Percentiles rank a stretch among this genome's conserved stretches.
Conservation (phyloP, 1,284 basidiomycete species). For the Taiwanofungus camphoratus region DNA sequence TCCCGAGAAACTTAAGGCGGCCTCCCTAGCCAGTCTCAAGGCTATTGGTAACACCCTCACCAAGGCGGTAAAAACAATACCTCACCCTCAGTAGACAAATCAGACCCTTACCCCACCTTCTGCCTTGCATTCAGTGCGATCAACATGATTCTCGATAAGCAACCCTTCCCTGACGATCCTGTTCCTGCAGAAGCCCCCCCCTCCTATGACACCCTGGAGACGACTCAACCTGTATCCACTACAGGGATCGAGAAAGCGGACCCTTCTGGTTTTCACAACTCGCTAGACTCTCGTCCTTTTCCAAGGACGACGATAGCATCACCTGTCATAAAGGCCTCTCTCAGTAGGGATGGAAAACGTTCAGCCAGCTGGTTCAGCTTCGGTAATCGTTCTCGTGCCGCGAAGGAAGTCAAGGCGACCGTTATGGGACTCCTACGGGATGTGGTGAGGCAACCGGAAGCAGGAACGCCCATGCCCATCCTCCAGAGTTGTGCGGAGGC, state of each 20-base stretch:
- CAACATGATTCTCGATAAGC: slow-evolving; percentile 27
- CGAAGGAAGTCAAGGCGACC: slow-evolving; percentile 22
- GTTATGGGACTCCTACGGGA: slow-evolving; percentile 25
- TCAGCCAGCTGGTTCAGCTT: slow-evolving; percentile 18
- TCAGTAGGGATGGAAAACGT: slow-evolving; percentile 6
- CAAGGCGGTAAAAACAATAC: too few relatives aligned
- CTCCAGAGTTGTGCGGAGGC: slow-evolving; percentile 43
- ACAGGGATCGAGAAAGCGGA: slow-evolving; percentile 13
- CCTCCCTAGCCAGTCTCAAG: too few relatives aligned
- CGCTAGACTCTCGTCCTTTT: neutral
- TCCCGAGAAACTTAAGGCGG: too few relatives aligned
- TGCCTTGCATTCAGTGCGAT: too few relatives aligned
- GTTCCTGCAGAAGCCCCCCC: slow-evolving; percentile 26
- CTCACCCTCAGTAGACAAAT: too few relatives aligned
- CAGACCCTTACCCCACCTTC: too few relatives aligned
- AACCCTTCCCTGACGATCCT: slow-evolving; percentile 24
- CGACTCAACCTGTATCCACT: slow-evolving; percentile 5
- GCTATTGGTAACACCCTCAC: too few relatives aligned
- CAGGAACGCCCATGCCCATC: slow-evolving; percentile 23
- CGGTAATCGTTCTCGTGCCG: slow-evolving; percentile 14
- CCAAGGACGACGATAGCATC: neutral
- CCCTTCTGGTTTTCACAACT: slow-evolving; percentile 2
- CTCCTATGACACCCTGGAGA: slow-evolving; percentile 24
- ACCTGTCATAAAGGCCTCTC: slow-evolving; percentile 4
- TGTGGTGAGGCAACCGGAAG: slow-evolving; percentile 25